Evolutionary conservation across 2,329 filamentous ascomycete species (phyloP).

Genomic region (Chrysoporthe cubensis): DNA sequence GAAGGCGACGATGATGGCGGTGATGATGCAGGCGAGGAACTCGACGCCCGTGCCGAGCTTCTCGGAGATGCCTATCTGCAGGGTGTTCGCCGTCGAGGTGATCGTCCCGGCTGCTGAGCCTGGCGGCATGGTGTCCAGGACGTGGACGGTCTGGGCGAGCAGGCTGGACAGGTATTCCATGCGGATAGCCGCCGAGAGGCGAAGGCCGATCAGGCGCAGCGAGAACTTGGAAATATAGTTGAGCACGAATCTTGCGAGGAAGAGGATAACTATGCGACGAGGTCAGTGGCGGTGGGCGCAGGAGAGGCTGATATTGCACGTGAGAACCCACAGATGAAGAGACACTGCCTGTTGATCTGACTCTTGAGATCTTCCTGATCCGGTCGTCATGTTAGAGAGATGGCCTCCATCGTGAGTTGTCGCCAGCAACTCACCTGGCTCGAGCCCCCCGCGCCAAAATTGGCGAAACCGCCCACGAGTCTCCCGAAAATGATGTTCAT

Average conservation of each 20-base stretch:
- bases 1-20: constrained; percentile 60
- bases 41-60: constrained; percentile 64
- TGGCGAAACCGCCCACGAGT: constrained; percentile 50
- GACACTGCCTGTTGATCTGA: constrained; percentile 14
- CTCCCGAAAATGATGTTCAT: constrained; percentile 65
- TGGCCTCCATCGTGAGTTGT: not conserved
- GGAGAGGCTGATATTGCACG: not conserved
- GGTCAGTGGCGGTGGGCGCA: not conserved
- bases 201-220: constrained; percentile 65
- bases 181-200: constrained; percentile 64
- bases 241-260: constrained; percentile 16
- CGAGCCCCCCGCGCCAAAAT: constrained; percentile 33
- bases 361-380: not conserved
- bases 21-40: constrained; percentile 54
- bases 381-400: not conserved
- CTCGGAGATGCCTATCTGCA: constrained; percentile 69
- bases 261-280: constrained; percentile 23
- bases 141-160: constrained; percentile 68
- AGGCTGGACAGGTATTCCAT: constrained; percentile 67
- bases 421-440: constrained; percentile 13
- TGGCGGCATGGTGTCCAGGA: constrained; percentile 67
- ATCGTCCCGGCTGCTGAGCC: constrained; percentile 67
- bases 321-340: constrained; percentile 11
- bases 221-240: constrained; percentile 48
- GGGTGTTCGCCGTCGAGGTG: constrained; percentile 64